These are phyloP conservation scores for Streptanthus diversifolius DNA, from an alignment of 345 rosid species.

Conservation along the genomic window DNA sequence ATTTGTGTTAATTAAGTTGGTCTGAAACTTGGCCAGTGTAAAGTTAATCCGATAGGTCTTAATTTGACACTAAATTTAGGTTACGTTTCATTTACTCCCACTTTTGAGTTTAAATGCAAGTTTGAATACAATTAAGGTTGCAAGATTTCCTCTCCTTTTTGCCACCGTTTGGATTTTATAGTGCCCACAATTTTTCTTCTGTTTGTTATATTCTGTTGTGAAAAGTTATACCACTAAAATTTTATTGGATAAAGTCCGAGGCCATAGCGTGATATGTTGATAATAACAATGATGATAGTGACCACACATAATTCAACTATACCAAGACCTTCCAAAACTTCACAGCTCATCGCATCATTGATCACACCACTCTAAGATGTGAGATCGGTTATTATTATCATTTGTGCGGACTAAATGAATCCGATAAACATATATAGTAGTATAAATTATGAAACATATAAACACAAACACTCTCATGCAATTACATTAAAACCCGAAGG, in stretches of 20 bases:
- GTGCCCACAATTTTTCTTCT: not conserved
- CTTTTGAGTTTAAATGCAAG: too few species aligned
- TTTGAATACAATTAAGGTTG: too few species aligned
- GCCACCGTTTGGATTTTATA: not conserved
- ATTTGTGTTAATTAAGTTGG: conserved; percentile 4
- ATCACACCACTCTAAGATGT: conserved; percentile 2
- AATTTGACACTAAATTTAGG: not conserved
- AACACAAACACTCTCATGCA: conserved; percentile 22
- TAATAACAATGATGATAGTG: not conserved
- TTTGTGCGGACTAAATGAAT: not conserved
- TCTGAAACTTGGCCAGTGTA: not conserved
- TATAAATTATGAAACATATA: conserved; percentile 4
- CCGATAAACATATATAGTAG: conserved; percentile 4
- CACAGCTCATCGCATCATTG: conserved; percentile 23
- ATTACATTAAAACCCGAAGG: conserved; percentile 8
- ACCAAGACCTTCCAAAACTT: conserved; percentile 7
- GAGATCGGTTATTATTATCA: not conserved
- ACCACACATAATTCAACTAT: not conserved
- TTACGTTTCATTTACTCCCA: not conserved
- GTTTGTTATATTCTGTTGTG: not conserved
- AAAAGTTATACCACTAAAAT: not conserved
- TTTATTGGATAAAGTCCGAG: not conserved
- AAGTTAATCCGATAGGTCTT: not conserved
- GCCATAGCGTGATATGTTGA: conserved; percentile 1
- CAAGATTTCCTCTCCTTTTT: too few species aligned